A percentile compares a stretch with the other conserved stretches of the same genome.
Evolutionary conservation across 2,329 filamentous ascomycete species (phyloP).

Genomic region (Paecilomyces variotii): DNA sequence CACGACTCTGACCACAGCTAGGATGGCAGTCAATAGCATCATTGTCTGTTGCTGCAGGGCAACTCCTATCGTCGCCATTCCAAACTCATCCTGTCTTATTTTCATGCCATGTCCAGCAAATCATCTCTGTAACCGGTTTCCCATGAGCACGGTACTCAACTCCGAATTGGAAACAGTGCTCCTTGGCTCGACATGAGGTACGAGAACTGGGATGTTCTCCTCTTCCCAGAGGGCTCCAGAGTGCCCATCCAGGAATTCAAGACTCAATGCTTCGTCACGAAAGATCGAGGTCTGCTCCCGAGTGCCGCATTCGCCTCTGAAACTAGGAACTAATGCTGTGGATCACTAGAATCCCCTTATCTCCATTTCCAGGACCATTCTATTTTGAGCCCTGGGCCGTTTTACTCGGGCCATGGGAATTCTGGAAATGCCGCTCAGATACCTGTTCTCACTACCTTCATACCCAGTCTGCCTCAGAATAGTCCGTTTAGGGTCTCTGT

Average conservation of each 20-base stretch:
- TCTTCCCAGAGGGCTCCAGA: constrained; percentile 63
- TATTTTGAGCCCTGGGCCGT: constrained; percentile 24
- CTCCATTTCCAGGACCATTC: constrained; percentile 33
- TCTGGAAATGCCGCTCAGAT: constrained; percentile 33
- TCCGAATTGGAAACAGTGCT: neutral
- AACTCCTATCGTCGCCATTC: too few species aligned
- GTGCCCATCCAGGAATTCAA: constrained; percentile 75
- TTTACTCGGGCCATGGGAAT: constrained; percentile 16
- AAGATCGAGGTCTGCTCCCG: constrained; percentile 37
- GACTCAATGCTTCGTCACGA: constrained; percentile 63
- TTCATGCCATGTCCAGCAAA: too few species aligned
- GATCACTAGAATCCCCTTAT: constrained; percentile 44
- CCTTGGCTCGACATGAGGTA: constrained; percentile 61
- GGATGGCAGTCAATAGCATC: too few species aligned
- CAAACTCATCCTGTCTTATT: too few species aligned
- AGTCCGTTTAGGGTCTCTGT: constrained; percentile 63
- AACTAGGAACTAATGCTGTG: neutral
- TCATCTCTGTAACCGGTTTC: neutral
- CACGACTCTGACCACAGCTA: too few species aligned
- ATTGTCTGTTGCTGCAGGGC: too few species aligned
- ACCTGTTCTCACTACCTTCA: constrained; percentile 64
- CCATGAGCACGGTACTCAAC: neutral
- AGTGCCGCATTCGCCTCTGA: constrained; percentile 7
- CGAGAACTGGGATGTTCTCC: constrained; percentile 76
- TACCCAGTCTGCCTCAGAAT: constrained; percentile 54